These are phyloP conservation scores for Acanthamoeba healyi DNA, from an alignment of 208 protist genomes.

Conservation along the genomic window DNA sequence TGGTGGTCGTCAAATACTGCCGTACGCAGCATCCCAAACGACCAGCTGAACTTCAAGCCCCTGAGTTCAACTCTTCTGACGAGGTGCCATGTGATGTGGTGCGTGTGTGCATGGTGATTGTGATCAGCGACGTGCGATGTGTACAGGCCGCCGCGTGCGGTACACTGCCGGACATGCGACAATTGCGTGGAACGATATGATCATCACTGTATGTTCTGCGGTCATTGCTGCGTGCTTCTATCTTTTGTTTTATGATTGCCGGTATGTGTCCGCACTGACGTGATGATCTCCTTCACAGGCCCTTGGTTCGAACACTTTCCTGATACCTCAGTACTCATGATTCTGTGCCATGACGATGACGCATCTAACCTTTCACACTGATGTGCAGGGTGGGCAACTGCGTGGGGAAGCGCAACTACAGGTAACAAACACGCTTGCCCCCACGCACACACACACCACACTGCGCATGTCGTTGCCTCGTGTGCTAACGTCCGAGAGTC, in stretches of 20 bases:
- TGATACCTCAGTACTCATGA: too few species aligned
- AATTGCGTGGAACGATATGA: conserved; percentile 64
- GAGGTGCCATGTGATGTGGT: neutral
- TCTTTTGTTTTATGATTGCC: too few species aligned
- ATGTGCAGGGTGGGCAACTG: conserved; percentile 63
- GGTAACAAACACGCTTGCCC: neutral
- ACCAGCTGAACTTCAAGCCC: neutral
- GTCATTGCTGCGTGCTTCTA: neutral
- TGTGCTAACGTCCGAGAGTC: too few species aligned
- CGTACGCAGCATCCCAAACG: neutral
- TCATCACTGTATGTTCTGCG: conserved; percentile 70
- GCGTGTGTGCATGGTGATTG: neutral
- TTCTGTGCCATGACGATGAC: too few species aligned
- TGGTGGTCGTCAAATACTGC: conserved; percentile 67
- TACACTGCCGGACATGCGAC: conserved; percentile 57
- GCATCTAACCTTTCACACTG: neutral
- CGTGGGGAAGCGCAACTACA: conserved; percentile 69
- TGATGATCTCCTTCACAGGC: neutral
- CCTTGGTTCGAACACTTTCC: neutral
- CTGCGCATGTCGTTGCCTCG: too few species aligned
- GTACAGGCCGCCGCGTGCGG: conserved; percentile 38
- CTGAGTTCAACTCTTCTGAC: neutral
- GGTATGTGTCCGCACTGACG: neutral
- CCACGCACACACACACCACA: neutral
- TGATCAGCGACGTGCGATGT: conserved; percentile 45